Percentiles rank a stretch among this genome's conserved stretches.
Evolutionary conservation across 1,284 basidiomycete genomes (phyloP).

Genomic region (Boletus smithii): DNA sequence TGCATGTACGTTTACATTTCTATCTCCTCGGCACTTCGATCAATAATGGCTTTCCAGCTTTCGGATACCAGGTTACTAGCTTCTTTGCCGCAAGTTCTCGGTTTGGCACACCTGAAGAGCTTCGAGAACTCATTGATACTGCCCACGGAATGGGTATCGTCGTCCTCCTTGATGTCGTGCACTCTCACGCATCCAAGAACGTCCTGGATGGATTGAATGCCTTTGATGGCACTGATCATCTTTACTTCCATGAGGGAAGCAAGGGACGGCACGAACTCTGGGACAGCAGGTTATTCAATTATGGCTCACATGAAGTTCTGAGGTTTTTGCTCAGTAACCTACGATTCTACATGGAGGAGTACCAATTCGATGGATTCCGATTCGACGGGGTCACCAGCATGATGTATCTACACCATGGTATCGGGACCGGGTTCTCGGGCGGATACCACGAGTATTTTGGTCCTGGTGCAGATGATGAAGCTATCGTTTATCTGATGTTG

Average conservation of each 20-base stretch:
- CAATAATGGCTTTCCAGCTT: constrained; percentile 51
- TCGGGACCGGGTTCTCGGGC: constrained; percentile 95
- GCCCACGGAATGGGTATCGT: constrained; percentile 92
- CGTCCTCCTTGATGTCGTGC: constrained; percentile 93
- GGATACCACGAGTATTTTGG: constrained; percentile 99
- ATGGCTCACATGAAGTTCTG: constrained; percentile 89
- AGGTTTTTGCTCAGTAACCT: constrained; percentile 94
- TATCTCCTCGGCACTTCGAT: constrained; percentile 4
- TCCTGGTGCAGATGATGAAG: constrained; percentile 79
- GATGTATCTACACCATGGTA: constrained; percentile 98
- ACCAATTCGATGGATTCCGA: constrained; percentile 94
- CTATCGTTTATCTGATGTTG: constrained; percentile 94
- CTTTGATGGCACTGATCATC: constrained; percentile 95
- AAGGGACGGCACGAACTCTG: constrained; percentile 94
- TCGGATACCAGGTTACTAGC: constrained; percentile 96
- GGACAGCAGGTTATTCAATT: constrained; percentile 97
- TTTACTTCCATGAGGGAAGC: constrained; percentile 92
- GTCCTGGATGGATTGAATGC: constrained; percentile 92
- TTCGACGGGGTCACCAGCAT: constrained; percentile 99
- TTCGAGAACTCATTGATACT: constrained; percentile 93
- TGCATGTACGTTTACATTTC: constrained; percentile 64
- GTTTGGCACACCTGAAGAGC: constrained; percentile 91
- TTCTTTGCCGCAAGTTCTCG: constrained; percentile 98
- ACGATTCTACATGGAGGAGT: constrained; percentile 94
- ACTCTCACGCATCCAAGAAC: constrained; percentile 98